Evolutionary conservation across 177 flowering plant genomes (phyloP).

Genomic region (Tripterygium wilfordii): DNA sequence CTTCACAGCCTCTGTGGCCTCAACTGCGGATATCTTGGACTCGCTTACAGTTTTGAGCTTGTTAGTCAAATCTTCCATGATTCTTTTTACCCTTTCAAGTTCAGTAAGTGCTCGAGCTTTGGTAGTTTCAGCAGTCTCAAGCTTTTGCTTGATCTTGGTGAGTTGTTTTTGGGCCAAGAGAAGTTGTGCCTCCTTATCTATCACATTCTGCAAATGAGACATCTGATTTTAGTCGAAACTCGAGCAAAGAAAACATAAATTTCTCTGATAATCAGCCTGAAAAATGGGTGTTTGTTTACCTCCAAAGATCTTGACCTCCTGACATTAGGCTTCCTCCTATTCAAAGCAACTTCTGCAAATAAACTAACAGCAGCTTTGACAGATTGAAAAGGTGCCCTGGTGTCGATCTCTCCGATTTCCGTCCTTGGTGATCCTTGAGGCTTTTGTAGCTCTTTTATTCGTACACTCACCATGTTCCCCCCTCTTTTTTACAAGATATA

Average conservation of each 20-base stretch:
- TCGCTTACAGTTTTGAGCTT: slow-evolving; percentile 31
- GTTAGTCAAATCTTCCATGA: slow-evolving; percentile 29
- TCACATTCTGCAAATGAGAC: slow-evolving; percentile 32
- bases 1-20: slow-evolving; percentile 36
- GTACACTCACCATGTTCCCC: slow-evolving; percentile 8
- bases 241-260: no score
- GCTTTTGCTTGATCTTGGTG: slow-evolving; percentile 28
- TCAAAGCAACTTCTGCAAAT: slow-evolving; percentile 38
- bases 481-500: no score
- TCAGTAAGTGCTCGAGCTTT: slow-evolving; percentile 31
- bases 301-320: slow-evolving; percentile 32
- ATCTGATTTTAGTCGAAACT: no score
- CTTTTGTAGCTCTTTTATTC: slow-evolving; percentile 5
- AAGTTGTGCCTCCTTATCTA: slow-evolving; percentile 60
- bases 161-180: slow-evolving; percentile 42
- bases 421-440: slow-evolving; percentile 20
- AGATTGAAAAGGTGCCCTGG: slow-evolving; percentile 62
- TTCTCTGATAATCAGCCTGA: background rate
- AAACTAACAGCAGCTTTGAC: slow-evolving; percentile 67
- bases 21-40: slow-evolving; percentile 32
- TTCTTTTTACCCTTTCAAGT: slow-evolving; percentile 38
- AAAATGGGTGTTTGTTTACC: slow-evolving; percentile 14
- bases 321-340: slow-evolving; percentile 18
- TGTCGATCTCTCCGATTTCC: slow-evolving; percentile 66
- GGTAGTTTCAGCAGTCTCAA: slow-evolving; percentile 32